phyloP scores from a whole-genome alignment of 352 stramenopile genomes.

The Pythium graminicola region DNA sequence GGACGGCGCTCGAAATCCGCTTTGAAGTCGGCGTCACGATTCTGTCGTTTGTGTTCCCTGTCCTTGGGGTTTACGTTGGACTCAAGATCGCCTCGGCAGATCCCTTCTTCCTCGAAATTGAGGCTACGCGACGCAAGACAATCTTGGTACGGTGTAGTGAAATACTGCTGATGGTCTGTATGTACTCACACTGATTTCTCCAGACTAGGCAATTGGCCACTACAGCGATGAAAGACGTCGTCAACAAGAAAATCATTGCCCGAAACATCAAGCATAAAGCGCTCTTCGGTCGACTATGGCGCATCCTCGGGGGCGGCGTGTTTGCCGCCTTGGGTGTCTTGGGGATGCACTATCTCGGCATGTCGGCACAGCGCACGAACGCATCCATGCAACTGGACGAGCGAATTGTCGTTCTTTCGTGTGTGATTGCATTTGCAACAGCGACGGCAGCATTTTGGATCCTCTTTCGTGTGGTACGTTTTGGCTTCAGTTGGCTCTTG shows the following conservation, averaged over 20 bases:
- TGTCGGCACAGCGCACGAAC: constrained; percentile 56
- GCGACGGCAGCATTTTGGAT: constrained; percentile 71
- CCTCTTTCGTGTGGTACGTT: constrained; percentile 50
- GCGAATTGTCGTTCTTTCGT: constrained; percentile 41
- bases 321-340: constrained; percentile 55
- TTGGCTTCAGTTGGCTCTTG: too few relatives aligned
- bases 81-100: constrained; percentile 54
- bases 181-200: neutral
- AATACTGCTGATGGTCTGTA: neutral
- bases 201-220: constrained; percentile 31
- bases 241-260: constrained; percentile 36
- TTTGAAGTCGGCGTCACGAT: constrained; percentile 55
- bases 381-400: constrained; percentile 34
- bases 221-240: constrained; percentile 38
- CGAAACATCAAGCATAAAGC: constrained; percentile 43
- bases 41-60: constrained; percentile 47
- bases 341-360: constrained; percentile 71
- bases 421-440: constrained; percentile 50
- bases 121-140: constrained; percentile 42
- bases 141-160: constrained; percentile 9
- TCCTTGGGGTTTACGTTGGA: constrained; percentile 51
- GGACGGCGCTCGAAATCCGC: constrained; percentile 34
- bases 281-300: constrained; percentile 50
- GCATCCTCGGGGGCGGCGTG: constrained; percentile 41
- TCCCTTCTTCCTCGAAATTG: constrained; percentile 60